Evolutionary conservation across 768 basidiomycete species (phyloP).

Genomic region (Russula compacta): DNA sequence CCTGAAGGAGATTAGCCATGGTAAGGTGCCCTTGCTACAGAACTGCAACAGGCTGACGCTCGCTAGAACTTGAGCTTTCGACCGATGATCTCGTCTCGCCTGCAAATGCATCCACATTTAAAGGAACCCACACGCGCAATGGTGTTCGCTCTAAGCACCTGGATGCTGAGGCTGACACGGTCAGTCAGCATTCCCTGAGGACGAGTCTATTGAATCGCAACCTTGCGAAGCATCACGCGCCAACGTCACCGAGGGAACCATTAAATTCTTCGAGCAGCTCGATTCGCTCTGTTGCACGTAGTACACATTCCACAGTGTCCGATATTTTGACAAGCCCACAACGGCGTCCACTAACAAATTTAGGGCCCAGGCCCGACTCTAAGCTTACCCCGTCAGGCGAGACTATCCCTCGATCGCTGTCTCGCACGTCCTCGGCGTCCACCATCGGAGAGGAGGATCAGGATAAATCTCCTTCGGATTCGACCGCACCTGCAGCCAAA

Average conservation of each 20-base stretch:
- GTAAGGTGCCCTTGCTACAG: constrained; percentile 36
- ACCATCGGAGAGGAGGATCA: constrained; percentile 11
- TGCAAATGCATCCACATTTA: constrained; percentile 24
- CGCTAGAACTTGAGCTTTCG: constrained; percentile 68
- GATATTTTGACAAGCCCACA: constrained; percentile 21
- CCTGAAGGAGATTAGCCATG: constrained; percentile 76
- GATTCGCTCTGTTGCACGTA: constrained; percentile 39
- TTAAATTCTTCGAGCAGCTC: constrained; percentile 31
- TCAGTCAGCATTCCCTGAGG: constrained; percentile 40
- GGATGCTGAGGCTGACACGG: constrained; percentile 32
- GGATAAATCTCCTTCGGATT: not conserved
- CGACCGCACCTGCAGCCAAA: not conserved
- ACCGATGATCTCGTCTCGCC: constrained; percentile 56
- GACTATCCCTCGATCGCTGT: constrained; percentile 14
- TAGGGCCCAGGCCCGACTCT: constrained; percentile 46
- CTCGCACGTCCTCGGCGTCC: constrained; percentile 15
- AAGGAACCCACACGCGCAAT: constrained; percentile 19
- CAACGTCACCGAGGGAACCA: constrained; percentile 24
- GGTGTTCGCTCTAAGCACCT: constrained; percentile 19
- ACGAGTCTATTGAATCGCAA: constrained; percentile 34
- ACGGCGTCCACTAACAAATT: constrained; percentile 21
- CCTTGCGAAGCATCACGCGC: constrained; percentile 22
- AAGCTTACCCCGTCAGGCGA: constrained; percentile 51
- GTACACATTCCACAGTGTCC: constrained; percentile 30
- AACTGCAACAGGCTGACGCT: not conserved